A percentile compares a stretch with the other conserved stretches of the same genome.
phyloP scores from a whole-genome alignment of 2,329 filamentous ascomycete species.

The Didymella glomerata region DNA sequence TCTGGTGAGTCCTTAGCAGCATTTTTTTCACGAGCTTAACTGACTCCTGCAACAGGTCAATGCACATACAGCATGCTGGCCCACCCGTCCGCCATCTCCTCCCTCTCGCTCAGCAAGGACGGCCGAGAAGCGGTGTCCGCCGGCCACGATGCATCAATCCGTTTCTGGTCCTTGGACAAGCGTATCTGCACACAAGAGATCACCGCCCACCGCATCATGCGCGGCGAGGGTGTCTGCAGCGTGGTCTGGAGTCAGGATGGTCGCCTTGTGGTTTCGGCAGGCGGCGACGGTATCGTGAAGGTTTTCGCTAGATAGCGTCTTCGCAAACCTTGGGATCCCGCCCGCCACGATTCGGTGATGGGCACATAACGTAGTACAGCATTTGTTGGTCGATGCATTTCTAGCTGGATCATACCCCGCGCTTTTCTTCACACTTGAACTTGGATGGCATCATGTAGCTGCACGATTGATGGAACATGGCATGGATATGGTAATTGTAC shows the following conservation, averaged over 20 bases:
- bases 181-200: conserved; percentile 95
- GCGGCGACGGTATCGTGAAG: conserved; percentile 95
- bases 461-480: conserved; percentile 23
- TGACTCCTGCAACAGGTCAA: conserved; percentile 71
- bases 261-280: conserved; percentile 91
- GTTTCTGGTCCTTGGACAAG: conserved; percentile 98
- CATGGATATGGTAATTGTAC: conserved; percentile 21
- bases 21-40: not conserved
- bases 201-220: conserved; percentile 90
- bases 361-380: conserved; percentile 5
- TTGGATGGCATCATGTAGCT: conserved; percentile 22
- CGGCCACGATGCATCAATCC: conserved; percentile 91
- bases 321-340: conserved; percentile 1
- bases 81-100: conserved; percentile 91
- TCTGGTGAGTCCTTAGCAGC: conserved; percentile 74
- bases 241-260: conserved; percentile 97
- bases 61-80: conserved; percentile 99
- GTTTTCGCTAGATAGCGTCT: conserved; percentile 67
- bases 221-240: conserved; percentile 91
- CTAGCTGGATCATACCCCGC: conserved; percentile 25
- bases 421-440: conserved; percentile 12
- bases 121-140: conserved; percentile 94
- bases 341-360: not conserved
- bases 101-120: conserved; percentile 89
- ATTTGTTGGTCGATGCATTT: conserved; percentile 21